Base-by-base conservation (phyloP, 2,329 filamentous ascomycete species). In the Aureobasidium lini region DNA sequence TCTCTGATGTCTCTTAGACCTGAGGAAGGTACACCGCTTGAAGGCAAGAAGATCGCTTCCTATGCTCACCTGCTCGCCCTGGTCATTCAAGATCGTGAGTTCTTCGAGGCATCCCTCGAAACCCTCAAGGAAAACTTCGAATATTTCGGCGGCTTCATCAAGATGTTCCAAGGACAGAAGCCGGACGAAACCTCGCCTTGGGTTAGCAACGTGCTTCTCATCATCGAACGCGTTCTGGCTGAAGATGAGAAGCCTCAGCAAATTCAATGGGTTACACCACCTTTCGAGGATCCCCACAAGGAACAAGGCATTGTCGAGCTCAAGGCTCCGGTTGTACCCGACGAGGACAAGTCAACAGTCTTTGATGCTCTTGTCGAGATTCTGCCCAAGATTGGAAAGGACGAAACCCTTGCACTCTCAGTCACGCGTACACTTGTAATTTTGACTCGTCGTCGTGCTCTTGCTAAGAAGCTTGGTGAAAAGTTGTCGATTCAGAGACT, bases 51-150 rank as follows among this genome's bases (percentile, higher is more conserved):
- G 70, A 84, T 99, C 64, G 88, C 91, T 18, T 90, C 94, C 1
- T 96, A 95, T 73, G 91, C 94, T 16, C 93, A 99, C 73, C 80
- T 99, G 13, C 79, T 99, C 10, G 94, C 91, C 3, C 77, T 99
- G 39, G 84, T 97, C 57, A 81, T 97, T 16, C 90, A 95, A 68
- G 88, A 95, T 61, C 84, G 81, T 36, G 75, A 82, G 5, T 96
- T 97, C 71, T 96, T 95, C 71, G 81, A 83, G 53, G 84, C 85
- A 53, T 90, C 89, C 16, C 74, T 92, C 16, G 83, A 86, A 31
- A 85, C 86, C 39, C 75, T 99, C 28, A 88, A 87, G 68, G 85
- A 89, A 16, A 90, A 87, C 67, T 87, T 96, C 42, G 78, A 80
- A 9, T 85, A 85, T 39, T 84, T 96, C 62, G 79, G 96, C 31